Evolutionary conservation across 257 asterid species (phyloP), one percentile per base, ranked within the genome.

Genomic region (Nicotiana paniculata): DNA sequence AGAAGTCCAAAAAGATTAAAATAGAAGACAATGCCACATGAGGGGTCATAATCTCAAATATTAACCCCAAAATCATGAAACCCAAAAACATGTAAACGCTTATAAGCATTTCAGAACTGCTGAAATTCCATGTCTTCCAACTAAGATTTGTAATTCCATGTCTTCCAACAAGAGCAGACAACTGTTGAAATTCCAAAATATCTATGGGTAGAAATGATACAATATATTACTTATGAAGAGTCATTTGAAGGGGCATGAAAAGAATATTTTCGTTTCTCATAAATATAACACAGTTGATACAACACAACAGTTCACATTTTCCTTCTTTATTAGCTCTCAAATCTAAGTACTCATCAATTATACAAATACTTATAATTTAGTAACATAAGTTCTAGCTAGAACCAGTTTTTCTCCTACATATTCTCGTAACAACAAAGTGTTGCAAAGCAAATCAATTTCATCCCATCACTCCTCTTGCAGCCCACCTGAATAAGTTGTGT

Each of bases 401-500:
- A 37, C 21, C 35, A 43, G 9, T n/a, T 11, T 21, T 16, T 21
- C 46, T 39, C 58, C 24, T 39, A 1, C 51, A 12, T 21, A 46
- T 39, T 9, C 30, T 39, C 77, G 59, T 5, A 48, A 81, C 84
- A 82, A 83, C 85, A 82, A 85, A 81, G 24, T 77, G 88, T 86
- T 82, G 90, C 79, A 48, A 51, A 72, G 26, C 43, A n/a, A 39
- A 16, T 35, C 54, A 63, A 81, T 57, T 75, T 84, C 84, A 87
- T 58, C 87, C 91, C 10, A 95, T 75, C 51, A 92, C 81, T 70
- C 89, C 97, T 74, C 85, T 90, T 57, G 99, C 94, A 58, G 97
- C 96, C 83, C 86, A 91, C 66, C 88, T 92, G 79, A 93, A 95
- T 93, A 95, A 85, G 89, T 91, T 95, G 21, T 91, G 91, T 63